phyloP scores from a whole-genome alignment of 495 filamentous ascomycete genomes.

The Chaetomium cochliodes region DNA sequence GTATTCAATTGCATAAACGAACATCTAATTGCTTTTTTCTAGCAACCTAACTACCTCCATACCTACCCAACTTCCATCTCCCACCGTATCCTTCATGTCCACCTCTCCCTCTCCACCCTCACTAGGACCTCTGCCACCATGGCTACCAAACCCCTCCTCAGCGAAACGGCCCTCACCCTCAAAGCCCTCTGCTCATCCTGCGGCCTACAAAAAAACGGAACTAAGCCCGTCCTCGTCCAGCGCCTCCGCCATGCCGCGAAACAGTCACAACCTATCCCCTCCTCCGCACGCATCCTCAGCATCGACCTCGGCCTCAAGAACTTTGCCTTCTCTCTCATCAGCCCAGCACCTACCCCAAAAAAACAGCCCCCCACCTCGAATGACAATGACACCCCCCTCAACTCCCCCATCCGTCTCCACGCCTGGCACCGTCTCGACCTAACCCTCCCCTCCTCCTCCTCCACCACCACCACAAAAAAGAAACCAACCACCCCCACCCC shows the following conservation, averaged over 20 bases:
- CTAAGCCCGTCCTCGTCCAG: slow-evolving; percentile 21
- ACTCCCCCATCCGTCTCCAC: slow-evolving; percentile 38
- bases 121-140: slow-evolving; percentile 6
- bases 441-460: slow-evolving; percentile 20
- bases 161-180: slow-evolving; percentile 8
- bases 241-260: slow-evolving; percentile 28
- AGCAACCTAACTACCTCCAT: too few species aligned
- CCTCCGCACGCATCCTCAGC: slow-evolving; percentile 57
- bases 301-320: slow-evolving; percentile 88
- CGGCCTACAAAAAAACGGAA: slow-evolving; percentile 29
- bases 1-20: too few species aligned
- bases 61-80: background rate
- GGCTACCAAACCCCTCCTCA: slow-evolving; percentile 9
- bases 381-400: slow-evolving; percentile 23
- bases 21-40: too few species aligned
- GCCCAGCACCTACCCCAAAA: slow-evolving; percentile 27
- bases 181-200: slow-evolving; percentile 20
- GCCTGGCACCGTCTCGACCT: slow-evolving; percentile 37
- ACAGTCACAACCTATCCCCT: slow-evolving; percentile 20
- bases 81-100: background rate
- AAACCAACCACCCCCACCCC: too few species aligned
- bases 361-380: background rate
- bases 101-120: background rate
- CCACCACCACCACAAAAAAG: background rate
- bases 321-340: slow-evolving; percentile 69